Evolutionary conservation across 2,329 filamentous ascomycete genomes (phyloP), one percentile per base, ranked within the genome.

Genomic region (Epichloe baconii): DNA sequence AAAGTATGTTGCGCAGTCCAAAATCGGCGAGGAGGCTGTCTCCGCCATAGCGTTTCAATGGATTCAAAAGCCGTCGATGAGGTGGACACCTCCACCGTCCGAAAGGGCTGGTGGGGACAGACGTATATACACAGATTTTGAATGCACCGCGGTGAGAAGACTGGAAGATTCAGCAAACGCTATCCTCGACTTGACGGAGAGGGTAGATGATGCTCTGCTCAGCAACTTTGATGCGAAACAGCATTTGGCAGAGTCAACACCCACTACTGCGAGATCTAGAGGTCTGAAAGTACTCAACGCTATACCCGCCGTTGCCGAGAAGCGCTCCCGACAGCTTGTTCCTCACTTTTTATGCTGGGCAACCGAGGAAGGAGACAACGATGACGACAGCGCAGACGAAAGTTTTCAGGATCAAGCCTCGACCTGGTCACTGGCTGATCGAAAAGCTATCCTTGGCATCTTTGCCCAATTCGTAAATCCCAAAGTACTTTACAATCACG

Each of bases 401-500:
- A 36, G 35, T 11, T 26, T 49, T 53, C 67, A 69, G 21, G 54
- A 55, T 26, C 62, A 70, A 34, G 58, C 64, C 8, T 66, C 66
- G 26, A 70, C 74, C 51, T 93, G 88, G 86, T 78, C 79, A 21
- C 72, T 88, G 52, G 81, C 81, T 53, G 93, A 98, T 63, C 85
- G 91, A 56, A 91, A 95, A 63, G 78, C 83, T 1, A 81, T 96
- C 61, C 75, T 98, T 36, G 77, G 77, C 1, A 74, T 98, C 5
- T 89, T 98, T 62, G 79, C 86, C 0, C 82, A 89, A 55, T 97
- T 97, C 62, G 72, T 77, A 47, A 98, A 98, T 62, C 88, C 93
- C 0, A 86, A 77, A 59, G 88, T 89, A 1, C 71, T 98, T 4
- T 97, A 82, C 66, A 85, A 82, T 60, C 79, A 85, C 35, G 73